These are phyloP conservation scores for Hypoxylon rickii DNA, from an alignment of 495 filamentous ascomycete species.

Conservation along the genomic window DNA sequence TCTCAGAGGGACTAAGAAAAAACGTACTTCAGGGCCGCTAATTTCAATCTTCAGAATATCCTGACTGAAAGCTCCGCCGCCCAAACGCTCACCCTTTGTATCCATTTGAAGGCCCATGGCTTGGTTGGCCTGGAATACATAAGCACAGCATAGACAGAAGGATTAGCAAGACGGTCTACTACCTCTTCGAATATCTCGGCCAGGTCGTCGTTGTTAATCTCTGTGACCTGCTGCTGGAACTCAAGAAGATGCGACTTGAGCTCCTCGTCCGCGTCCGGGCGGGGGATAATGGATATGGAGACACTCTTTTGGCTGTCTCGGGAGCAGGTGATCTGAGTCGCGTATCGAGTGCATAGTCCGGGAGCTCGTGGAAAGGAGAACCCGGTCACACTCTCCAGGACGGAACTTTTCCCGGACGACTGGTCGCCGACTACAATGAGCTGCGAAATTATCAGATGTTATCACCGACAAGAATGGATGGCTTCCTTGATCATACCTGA, in stretches of 20 bases:
- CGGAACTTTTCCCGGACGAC: conserved; percentile 54
- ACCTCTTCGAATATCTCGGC: background rate
- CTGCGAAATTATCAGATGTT: too few species aligned
- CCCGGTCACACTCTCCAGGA: conserved; percentile 54
- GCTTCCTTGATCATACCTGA: too few species aligned
- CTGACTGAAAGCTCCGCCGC: conserved; percentile 47
- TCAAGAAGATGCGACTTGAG: too few species aligned
- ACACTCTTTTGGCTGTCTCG: conserved; percentile 31
- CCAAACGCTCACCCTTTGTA: too few species aligned
- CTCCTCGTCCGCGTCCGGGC: conserved; percentile 38
- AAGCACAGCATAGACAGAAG: too few species aligned
- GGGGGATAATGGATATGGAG: conserved; percentile 40
- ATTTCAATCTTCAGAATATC: conserved; percentile 63
- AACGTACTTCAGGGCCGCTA: conserved; percentile 58
- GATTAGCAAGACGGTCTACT: too few species aligned
- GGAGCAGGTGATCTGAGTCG: conserved; percentile 58
- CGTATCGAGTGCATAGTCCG: conserved; percentile 58
- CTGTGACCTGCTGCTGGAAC: too few species aligned
- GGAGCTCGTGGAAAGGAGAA: conserved; percentile 51
- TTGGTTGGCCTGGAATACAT: too few species aligned
- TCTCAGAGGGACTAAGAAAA: too few species aligned
- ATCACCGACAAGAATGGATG: too few species aligned
- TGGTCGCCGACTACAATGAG: conserved; percentile 54
- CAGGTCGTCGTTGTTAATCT: too few species aligned
- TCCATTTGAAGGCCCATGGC: too few species aligned